These are phyloP conservation scores for Xylaria polymorpha DNA, from an alignment of 2,329 filamentous ascomycete genomes.

Conservation along the genomic window DNA sequence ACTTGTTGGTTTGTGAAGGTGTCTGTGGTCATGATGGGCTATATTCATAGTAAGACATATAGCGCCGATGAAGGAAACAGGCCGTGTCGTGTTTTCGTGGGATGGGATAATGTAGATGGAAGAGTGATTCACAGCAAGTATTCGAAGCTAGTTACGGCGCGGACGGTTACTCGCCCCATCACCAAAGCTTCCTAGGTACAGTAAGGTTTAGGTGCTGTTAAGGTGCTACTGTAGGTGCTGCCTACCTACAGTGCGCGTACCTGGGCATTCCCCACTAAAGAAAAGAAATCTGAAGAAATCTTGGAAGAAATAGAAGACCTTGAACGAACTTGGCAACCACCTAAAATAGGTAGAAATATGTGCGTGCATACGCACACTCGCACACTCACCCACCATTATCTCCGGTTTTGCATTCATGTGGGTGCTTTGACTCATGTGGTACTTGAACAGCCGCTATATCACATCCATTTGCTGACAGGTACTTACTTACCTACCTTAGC, in stretches of 20 bases:
- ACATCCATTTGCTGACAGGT: neutral
- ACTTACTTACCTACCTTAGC: neutral
- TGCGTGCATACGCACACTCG: neutral
- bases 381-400: neutral
- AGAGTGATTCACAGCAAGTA: conserved; percentile 5
- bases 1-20: neutral
- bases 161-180: conserved; percentile 7
- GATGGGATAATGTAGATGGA: neutral
- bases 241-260: too few species aligned
- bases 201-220: neutral
- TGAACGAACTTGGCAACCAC: neutral
- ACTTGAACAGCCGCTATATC: neutral
- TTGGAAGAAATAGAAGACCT: neutral
- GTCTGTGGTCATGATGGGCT: neutral
- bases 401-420: neutral
- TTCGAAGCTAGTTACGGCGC: conserved; percentile 9
- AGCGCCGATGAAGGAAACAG: neutral
- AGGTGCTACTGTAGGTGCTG: conserved; percentile 1
- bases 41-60: neutral
- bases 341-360: neutral
- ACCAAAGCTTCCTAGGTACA: neutral
- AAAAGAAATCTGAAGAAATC: neutral
- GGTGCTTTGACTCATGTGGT: neutral
- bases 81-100: neutral
- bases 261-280: neutral